Conservation (phyloP, 306 rosid species). For the Lagenaria siceraria region DNA sequence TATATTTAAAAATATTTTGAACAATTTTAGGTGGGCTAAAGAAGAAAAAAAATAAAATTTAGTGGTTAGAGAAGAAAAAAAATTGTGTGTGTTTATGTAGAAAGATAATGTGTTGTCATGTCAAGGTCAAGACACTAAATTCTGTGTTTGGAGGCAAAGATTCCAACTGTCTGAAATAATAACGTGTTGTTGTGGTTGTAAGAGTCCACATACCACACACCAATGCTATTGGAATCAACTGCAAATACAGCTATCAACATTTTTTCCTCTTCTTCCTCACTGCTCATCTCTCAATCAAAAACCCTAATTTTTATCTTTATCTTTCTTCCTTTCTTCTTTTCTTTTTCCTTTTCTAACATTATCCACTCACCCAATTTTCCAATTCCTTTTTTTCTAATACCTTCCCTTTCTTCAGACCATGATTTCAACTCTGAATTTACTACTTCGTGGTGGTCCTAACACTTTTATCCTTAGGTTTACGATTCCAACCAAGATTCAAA, state of each 20-base stretch:
- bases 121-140: neutral
- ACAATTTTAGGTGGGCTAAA: no score
- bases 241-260: neutral
- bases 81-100: neutral
- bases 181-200: constrained; percentile 3
- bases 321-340: no score
- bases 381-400: neutral
- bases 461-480: no score
- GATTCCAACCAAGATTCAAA: no score
- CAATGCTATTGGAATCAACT: neutral
- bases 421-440: neutral
- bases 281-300: no score
- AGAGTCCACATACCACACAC: constrained; percentile 3
- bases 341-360: neutral
- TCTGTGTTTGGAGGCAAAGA: constrained; percentile 9
- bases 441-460: neutral
- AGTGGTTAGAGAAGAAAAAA: no score
- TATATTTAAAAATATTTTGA: no score
- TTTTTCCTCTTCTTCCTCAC: no score
- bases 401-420: neutral
- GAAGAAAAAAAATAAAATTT: no score
- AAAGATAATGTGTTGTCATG: neutral
- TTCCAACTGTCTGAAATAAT: constrained; percentile 12
- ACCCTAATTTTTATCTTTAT: no score
- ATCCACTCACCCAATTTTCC: neutral